Evolutionary conservation across 495 filamentous ascomycete genomes (phyloP), one percentile per base, ranked within the genome.

Genomic region (Rostrohypoxylon terebratum): DNA sequence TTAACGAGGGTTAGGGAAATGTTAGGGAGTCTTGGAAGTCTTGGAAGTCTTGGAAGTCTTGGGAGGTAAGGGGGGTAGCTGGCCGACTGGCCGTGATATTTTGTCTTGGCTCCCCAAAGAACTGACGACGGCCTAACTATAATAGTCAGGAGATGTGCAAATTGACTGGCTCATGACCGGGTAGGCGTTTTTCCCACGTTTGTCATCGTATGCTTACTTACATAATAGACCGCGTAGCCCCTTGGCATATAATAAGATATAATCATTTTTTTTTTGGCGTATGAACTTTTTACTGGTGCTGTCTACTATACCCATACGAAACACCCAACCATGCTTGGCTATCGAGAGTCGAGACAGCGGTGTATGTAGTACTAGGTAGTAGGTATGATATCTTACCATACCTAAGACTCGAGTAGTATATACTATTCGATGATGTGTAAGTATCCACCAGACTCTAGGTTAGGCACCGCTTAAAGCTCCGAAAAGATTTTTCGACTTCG

Each of bases 51-150:
- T 25, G n/a, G 33, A 23, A 45, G 61, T 23, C 31, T 42, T 40
- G 23, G 51, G 7, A 58, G 53, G 62, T 36, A 66, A 47, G 63
- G 63, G 36, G 63, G 48, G 4, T 9, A 66, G 33, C 21, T 34
- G 53, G 36, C 58, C 58, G 13, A 25, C 4, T n/a, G 36, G 8
- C 14, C 34, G 33, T 36, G 61, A 54, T 51, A 18, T 34, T 44
- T 45, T 64, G 14, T 28, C 53, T 65, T 50, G 62, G 62, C 16
- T 25, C 63, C 38, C 42, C 57, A 28, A 21, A 34, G 42, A 33
- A 23, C 40, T n/a, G 21, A 16, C 31, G 48, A 2, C 11, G 60
- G 47, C 2, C 59, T 51, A 62, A 51, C 44, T 45, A 18, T n/a
- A 38, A 51, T 62, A 25, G 58, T 61, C 18, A 48, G 23, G 40